These are phyloP conservation scores for Rhizopus sp. DNA, from an alignment of 371 early-diverging fungal genomes.

Conservation along the genomic window DNA sequence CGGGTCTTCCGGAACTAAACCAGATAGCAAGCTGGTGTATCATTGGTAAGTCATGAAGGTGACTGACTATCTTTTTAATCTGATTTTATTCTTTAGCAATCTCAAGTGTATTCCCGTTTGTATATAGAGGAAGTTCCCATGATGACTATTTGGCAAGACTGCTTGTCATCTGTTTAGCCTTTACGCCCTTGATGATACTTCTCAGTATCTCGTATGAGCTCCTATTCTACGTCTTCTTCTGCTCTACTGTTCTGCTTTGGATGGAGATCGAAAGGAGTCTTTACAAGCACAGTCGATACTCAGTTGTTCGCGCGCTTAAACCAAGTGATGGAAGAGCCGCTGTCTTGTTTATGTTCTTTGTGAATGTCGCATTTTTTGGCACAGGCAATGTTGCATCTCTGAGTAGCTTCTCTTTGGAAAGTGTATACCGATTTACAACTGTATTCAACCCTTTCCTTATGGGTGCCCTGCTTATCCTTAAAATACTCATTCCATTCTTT, in stretches of 20 bases:
- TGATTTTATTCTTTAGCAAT: slow-evolving; percentile 32
- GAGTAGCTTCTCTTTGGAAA: slow-evolving; percentile 82
- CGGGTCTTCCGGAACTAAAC: slow-evolving; percentile 73
- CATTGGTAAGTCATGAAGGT: slow-evolving; percentile 46
- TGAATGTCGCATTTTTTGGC: slow-evolving; percentile 94
- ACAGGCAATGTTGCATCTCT: slow-evolving; percentile 94
- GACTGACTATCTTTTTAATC: not conserved
- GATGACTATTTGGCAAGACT: slow-evolving; percentile 83
- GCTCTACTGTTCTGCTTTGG: slow-evolving; percentile 77
- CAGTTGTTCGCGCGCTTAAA: slow-evolving; percentile 25
- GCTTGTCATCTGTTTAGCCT: slow-evolving; percentile 79
- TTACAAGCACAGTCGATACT: slow-evolving; percentile 24
- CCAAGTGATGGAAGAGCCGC: slow-evolving; percentile 74
- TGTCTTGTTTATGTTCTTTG: slow-evolving; percentile 81
- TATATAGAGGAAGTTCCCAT: slow-evolving; percentile 58
- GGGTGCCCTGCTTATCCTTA: slow-evolving; percentile 82
- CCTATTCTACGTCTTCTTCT: slow-evolving; percentile 85
- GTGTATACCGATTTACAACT: slow-evolving; percentile 92
- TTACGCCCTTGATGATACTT: slow-evolving; percentile 85
- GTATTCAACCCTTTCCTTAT: slow-evolving; percentile 91
- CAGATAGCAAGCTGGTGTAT: slow-evolving; percentile 71
- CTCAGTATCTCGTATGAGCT: slow-evolving; percentile 90
- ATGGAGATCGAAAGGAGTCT: slow-evolving; percentile 72
- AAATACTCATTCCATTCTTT: slow-evolving; percentile 92
- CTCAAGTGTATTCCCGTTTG: slow-evolving; percentile 65